phyloP scores from a whole-genome alignment of 768 basidiomycete genomes.

The Ramaria sp. region DNA sequence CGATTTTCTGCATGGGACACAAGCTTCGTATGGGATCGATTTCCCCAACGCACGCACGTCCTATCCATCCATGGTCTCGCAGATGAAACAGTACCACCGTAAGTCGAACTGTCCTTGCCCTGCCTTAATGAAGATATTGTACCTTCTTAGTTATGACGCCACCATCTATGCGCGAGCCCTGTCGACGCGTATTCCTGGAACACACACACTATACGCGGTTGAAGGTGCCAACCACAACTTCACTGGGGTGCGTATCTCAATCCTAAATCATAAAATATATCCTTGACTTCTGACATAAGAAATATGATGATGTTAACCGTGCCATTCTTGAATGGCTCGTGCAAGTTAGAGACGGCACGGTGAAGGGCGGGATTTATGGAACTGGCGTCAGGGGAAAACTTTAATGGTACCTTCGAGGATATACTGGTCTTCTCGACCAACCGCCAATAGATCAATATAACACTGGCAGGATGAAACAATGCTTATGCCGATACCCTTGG shows the following conservation, averaged over 20 bases:
- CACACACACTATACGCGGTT: constrained; percentile 57
- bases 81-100: constrained; percentile 64
- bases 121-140: background rate
- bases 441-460: too few species aligned
- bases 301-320: constrained; percentile 57
- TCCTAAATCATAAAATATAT: background rate
- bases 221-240: constrained; percentile 78
- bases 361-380: constrained; percentile 56
- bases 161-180: constrained; percentile 57
- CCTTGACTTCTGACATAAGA: constrained; percentile 21
- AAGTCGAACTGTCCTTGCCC: constrained; percentile 19
- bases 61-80: constrained; percentile 68
- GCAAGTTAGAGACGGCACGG: constrained; percentile 29
- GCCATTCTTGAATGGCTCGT: constrained; percentile 63
- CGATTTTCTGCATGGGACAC: constrained; percentile 57
- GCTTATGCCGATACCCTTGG: background rate
- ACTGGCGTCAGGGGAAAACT: constrained; percentile 43
- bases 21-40: constrained; percentile 54
- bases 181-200: constrained; percentile 47
- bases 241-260: constrained; percentile 33
- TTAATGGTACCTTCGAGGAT: constrained; percentile 11
- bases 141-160: constrained; percentile 49
- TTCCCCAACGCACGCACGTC: constrained; percentile 55
- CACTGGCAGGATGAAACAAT: background rate
- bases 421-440: background rate